Evolutionary conservation across 495 filamentous ascomycete species (phyloP).

Genomic region (Podospora appendiculata): DNA sequence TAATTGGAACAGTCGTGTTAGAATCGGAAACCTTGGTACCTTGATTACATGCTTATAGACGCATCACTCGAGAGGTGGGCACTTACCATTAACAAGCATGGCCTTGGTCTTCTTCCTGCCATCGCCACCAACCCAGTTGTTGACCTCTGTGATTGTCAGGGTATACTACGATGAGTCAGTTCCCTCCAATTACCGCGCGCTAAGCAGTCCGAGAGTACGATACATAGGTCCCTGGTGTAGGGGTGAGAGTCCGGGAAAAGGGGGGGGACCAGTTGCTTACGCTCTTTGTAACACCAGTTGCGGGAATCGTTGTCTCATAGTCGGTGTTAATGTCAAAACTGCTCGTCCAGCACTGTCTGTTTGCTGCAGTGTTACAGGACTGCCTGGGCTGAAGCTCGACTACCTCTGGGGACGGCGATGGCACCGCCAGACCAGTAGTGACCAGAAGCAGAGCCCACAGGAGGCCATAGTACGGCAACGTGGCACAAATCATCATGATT

Average conservation of each 20-base stretch:
- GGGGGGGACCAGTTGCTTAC: conserved; percentile 7
- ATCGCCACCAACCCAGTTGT: conserved; percentile 36
- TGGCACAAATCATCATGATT: not conserved
- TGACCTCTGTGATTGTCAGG: conserved; percentile 26
- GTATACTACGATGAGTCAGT: conserved; percentile 22
- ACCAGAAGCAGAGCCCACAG: conserved; percentile 7
- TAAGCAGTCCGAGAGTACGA: too few relatives aligned
- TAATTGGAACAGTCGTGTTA: not conserved
- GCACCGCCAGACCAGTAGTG: conserved; percentile 3
- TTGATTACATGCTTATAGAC: too few relatives aligned
- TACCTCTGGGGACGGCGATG: not conserved
- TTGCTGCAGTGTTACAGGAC: conserved; percentile 24
- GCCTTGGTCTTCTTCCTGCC: conserved; percentile 29
- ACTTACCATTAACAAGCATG: conserved; percentile 36
- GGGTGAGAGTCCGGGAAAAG: not conserved
- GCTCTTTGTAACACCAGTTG: conserved; percentile 16
- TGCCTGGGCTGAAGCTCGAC: conserved; percentile 17
- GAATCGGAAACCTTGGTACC: not conserved
- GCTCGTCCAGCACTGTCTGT: conserved; percentile 29
- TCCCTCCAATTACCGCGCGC: not conserved
- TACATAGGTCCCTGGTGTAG: too few relatives aligned
- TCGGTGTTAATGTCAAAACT: conserved; percentile 29
- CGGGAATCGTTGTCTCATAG: conserved; percentile 21
- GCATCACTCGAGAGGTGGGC: conserved; percentile 1
- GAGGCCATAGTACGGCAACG: conserved; percentile 4